phyloP scores from a whole-genome alignment of 2,329 filamentous ascomycete species.

The Botrytis tulipae region DNA sequence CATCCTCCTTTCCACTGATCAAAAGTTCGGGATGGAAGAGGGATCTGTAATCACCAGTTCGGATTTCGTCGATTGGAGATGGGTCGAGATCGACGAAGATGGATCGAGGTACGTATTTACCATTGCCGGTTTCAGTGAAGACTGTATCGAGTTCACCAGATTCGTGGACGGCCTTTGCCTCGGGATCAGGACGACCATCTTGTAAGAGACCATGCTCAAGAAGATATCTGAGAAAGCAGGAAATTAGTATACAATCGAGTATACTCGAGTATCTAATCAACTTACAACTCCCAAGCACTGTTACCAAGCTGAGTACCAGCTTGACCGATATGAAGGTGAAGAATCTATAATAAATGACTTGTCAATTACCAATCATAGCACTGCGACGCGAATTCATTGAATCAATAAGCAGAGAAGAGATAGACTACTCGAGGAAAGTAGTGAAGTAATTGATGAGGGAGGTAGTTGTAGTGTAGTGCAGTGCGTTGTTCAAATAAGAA shows the following conservation, averaged over 20 bases:
- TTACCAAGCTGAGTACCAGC: conserved; percentile 67
- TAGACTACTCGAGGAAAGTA: background rate
- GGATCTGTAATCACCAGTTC: conserved; percentile 59
- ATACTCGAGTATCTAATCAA: conserved; percentile 16
- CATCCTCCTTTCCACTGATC: conserved; percentile 68
- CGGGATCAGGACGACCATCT: conserved; percentile 57
- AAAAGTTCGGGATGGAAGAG: conserved; percentile 66
- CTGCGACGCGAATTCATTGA: conserved; percentile 15
- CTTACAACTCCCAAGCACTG: conserved; percentile 68
- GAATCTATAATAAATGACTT: conserved; percentile 47
- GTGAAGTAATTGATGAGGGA: background rate
- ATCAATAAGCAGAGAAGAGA: background rate
- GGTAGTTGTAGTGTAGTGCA: background rate
- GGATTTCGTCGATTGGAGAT: conserved; percentile 66
- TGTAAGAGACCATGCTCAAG: conserved; percentile 63
- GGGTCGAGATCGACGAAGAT: conserved; percentile 68
- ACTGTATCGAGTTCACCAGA: conserved; percentile 63
- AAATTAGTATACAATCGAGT: background rate
- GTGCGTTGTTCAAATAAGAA: background rate
- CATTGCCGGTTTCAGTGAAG: conserved; percentile 61
- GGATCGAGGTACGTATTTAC: conserved; percentile 67
- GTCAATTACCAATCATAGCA: conserved; percentile 14
- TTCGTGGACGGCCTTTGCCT: conserved; percentile 51
- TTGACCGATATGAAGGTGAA: conserved; percentile 67
- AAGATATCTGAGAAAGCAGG: conserved; percentile 51